Conservation (phyloP, 352 stramenopile species). For the Thraustochytrium striatum region DNA sequence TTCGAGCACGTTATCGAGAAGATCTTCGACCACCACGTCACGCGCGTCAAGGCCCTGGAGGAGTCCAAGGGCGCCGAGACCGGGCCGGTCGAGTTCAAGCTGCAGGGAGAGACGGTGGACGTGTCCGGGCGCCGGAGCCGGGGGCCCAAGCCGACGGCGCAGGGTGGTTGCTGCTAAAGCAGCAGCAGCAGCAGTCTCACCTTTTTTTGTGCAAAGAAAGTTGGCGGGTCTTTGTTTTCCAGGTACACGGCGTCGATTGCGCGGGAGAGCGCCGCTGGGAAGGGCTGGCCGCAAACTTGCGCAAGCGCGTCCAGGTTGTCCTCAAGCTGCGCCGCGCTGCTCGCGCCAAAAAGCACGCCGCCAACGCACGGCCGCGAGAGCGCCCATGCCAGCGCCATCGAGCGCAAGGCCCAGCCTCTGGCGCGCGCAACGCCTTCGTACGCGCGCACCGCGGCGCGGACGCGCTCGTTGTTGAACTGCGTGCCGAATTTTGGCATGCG, state of each 20-base stretch:
- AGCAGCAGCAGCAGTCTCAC: no score
- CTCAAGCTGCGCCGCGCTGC: background rate
- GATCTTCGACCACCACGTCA: constrained; percentile 47
- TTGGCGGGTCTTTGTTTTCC: background rate
- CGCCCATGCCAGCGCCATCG: background rate
- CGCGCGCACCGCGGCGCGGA: background rate
- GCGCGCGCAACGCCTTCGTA: background rate
- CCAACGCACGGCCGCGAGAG: background rate
- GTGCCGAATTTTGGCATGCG: background rate
- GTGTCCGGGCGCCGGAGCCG: no score
- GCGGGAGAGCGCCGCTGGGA: background rate
- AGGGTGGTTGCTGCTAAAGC: no score
- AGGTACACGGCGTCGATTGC: background rate
- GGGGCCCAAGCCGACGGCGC: no score
- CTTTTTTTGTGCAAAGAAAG: no score
- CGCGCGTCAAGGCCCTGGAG: constrained; percentile 21
- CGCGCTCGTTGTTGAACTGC: background rate
- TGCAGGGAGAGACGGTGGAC: constrained; percentile 30
- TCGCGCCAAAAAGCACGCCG: background rate
- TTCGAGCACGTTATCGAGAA: constrained; percentile 48
- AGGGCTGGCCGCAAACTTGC: background rate
- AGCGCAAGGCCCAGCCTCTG: background rate
- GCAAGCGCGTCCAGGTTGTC: background rate
- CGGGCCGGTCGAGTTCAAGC: constrained; percentile 19
- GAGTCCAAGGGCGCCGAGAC: constrained; percentile 5